Percentiles rank a stretch among this genome's conserved stretches.
These are phyloP conservation scores for Trichophyton schoenleinii DNA, from an alignment of 2,329 filamentous ascomycete genomes.

Conservation along the genomic window DNA sequence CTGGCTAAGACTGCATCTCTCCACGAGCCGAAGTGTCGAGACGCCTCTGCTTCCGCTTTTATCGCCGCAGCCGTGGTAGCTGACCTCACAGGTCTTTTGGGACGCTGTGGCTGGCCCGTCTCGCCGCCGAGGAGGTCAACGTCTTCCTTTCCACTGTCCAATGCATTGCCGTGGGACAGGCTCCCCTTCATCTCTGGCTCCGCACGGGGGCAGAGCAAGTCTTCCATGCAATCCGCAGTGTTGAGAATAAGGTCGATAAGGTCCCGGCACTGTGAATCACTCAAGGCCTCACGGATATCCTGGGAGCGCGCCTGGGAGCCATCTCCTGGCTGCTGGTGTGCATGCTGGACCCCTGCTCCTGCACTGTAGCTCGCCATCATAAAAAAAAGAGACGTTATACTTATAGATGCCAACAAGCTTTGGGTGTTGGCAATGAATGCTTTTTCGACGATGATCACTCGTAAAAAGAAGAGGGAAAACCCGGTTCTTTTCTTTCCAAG, in stretches of 20 bases:
- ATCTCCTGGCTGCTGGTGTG: not conserved
- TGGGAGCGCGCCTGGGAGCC: constrained; percentile 8
- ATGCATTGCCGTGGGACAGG: not conserved
- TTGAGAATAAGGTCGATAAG: constrained; percentile 6
- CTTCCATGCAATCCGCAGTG: constrained; percentile 9
- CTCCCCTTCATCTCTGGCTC: constrained; percentile 3
- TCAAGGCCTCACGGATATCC: constrained; percentile 16
- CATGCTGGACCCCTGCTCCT: not conserved
- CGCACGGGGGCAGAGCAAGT: constrained; percentile 6
- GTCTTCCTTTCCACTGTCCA: not conserved
- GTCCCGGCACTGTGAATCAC: constrained; percentile 5
- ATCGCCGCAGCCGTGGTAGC: constrained; percentile 19
- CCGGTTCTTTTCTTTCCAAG: too few relatives aligned
- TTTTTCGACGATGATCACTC: not conserved
- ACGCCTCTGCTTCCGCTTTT: constrained; percentile 51
- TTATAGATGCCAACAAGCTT: not conserved
- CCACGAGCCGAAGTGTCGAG: constrained; percentile 72
- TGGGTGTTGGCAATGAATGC: not conserved
- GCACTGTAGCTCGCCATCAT: not conserved
- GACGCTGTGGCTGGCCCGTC: not conserved
- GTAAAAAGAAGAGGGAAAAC: not conserved
- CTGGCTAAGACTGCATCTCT: constrained; percentile 56
- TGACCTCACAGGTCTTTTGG: not conserved
- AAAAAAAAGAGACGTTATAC: not conserved
- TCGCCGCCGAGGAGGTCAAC: not conserved